Evolutionary conservation across 352 stramenopile genomes (phyloP).

Genomic region (Pythium dissotocum): DNA sequence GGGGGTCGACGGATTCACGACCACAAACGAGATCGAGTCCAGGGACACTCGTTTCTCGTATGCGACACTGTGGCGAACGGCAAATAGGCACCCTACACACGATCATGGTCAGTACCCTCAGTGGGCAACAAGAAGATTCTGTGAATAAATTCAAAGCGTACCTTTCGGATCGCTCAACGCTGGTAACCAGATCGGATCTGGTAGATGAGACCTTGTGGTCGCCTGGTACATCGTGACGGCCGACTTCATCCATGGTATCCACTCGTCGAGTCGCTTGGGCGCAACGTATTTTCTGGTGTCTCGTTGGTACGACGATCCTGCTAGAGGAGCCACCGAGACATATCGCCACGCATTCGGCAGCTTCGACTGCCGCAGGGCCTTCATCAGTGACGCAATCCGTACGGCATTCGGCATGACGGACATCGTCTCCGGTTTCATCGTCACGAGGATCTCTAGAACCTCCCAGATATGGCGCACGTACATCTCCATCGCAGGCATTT

Average conservation of each 20-base stretch:
- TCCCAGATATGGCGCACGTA: slow-evolving; percentile 50
- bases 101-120: background rate
- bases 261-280: slow-evolving; percentile 9
- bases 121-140: background rate
- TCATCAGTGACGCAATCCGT: slow-evolving; percentile 17
- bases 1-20: slow-evolving; percentile 7
- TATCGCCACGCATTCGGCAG: slow-evolving; percentile 14
- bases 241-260: slow-evolving; percentile 19
- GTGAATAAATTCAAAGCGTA: slow-evolving; percentile 16
- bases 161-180: slow-evolving; percentile 47
- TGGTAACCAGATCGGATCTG: slow-evolving; percentile 36
- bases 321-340: background rate
- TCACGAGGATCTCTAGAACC: slow-evolving; percentile 36
- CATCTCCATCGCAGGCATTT: slow-evolving; percentile 50
- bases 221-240: slow-evolving; percentile 16
- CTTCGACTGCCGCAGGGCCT: slow-evolving; percentile 5
- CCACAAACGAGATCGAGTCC: slow-evolving; percentile 30
- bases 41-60: slow-evolving; percentile 19
- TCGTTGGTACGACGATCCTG: background rate
- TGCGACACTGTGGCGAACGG: slow-evolving; percentile 36
- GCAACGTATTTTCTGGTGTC: background rate
- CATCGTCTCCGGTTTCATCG: slow-evolving; percentile 28
- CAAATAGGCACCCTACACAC: slow-evolving; percentile 37
- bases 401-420: background rate
- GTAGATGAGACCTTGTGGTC: background rate